These are phyloP conservation scores for Fusarium succisae DNA, from an alignment of 2,329 filamentous ascomycete genomes.

Conservation along the genomic window DNA sequence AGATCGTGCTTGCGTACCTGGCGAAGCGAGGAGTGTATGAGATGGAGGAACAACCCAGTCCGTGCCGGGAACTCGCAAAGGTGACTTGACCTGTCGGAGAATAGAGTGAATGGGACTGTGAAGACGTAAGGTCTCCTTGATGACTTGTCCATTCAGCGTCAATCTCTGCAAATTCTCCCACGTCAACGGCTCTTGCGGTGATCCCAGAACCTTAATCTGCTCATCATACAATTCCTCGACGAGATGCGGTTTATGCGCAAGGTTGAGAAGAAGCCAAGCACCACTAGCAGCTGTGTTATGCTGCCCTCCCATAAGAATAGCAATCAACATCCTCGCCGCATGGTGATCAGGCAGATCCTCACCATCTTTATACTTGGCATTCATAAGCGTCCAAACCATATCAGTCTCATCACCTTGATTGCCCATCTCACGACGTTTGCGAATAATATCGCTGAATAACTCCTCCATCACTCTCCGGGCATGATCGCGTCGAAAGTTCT, in stretches of 20 bases:
- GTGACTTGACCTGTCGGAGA: constrained; percentile 87
- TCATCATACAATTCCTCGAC: constrained; percentile 84
- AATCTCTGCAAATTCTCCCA: constrained; percentile 82
- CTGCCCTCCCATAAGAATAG: constrained; percentile 88
- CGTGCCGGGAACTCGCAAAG: constrained; percentile 83
- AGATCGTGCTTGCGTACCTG: constrained; percentile 79
- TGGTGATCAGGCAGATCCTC: constrained; percentile 79
- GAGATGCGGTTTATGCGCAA: constrained; percentile 80
- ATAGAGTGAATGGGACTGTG: constrained; percentile 95
- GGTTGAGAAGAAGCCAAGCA: constrained; percentile 83
- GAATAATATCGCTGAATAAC: constrained; percentile 82
- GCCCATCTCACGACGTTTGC: constrained; percentile 67
- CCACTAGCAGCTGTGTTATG: constrained; percentile 86
- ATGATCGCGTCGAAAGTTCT: constrained; percentile 81
- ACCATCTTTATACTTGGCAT: constrained; percentile 83
- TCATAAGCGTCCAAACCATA: constrained; percentile 92
- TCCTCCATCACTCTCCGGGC: constrained; percentile 83
- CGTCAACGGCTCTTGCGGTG: constrained; percentile 75
- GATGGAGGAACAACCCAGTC: constrained; percentile 81
- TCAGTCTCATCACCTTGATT: constrained; percentile 67
- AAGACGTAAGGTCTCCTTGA: constrained; percentile 90
- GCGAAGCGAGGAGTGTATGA: constrained; percentile 86
- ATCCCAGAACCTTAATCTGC: constrained; percentile 76
- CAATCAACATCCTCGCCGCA: constrained; percentile 91
- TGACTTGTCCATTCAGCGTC: constrained; percentile 80